phyloP scores from a whole-genome alignment of 163 green algal genomes.

The Scenedesmus sp. region DNA sequence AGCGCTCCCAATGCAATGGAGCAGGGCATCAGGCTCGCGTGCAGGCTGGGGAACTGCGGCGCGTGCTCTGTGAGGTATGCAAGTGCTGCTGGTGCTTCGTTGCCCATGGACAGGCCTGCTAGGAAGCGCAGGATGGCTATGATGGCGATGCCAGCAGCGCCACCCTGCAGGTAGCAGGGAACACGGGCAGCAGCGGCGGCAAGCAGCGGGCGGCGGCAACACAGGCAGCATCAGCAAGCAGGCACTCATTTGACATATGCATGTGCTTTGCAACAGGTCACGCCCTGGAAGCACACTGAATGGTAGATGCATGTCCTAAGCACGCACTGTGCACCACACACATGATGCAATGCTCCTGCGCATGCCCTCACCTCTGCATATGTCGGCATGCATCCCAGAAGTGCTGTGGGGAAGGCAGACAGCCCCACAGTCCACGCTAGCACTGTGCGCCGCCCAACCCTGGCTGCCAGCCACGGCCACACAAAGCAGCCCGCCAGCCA shows the following conservation, averaged over 20 bases:
- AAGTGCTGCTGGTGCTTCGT: neutral
- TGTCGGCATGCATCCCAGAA: conserved; percentile 45
- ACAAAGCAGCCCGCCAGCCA: conserved; percentile 25
- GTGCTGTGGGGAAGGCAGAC: conserved; percentile 21
- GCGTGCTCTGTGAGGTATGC: conserved; percentile 35
- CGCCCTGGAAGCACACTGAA: neutral
- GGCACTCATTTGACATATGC: neutral
- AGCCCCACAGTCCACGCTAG: conserved; percentile 28
- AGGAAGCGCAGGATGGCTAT: conserved; percentile 29
- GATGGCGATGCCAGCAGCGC: conserved; percentile 4
- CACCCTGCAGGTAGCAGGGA: conserved; percentile 7
- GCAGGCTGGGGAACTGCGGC: conserved; percentile 18
- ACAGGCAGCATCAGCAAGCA: neutral
- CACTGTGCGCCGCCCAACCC: neutral
- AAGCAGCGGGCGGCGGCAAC: neutral
- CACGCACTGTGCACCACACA: neutral
- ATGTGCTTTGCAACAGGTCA: neutral
- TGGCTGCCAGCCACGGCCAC: conserved; percentile 22
- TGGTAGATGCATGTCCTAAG: neutral
- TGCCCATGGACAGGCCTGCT: neutral
- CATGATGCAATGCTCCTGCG: neutral
- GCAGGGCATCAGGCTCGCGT: conserved; percentile 25
- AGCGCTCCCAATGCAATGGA: conserved; percentile 17
- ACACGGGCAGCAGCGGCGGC: neutral
- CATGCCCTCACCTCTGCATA: conserved; percentile 25